Evolutionary conservation across 345 rosid genomes (phyloP).

Genomic region (Aurinia saxatilis): DNA sequence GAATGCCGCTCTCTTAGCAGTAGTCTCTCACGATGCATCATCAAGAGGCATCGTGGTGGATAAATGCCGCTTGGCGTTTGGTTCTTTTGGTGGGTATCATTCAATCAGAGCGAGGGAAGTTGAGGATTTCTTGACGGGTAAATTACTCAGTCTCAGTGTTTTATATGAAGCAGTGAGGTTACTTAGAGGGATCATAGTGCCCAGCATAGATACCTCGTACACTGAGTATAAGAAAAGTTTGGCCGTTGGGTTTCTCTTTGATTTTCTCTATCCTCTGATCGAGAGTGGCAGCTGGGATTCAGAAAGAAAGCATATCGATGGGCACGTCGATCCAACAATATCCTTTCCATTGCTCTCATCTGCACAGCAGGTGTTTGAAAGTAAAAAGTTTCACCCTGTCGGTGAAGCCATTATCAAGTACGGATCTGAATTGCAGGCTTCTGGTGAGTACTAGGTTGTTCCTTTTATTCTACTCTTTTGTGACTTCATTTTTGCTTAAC

Average conservation of each 20-base stretch:
- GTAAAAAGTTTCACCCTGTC: constrained; percentile 52
- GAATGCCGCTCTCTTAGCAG: constrained; percentile 76
- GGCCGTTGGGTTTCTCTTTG: constrained; percentile 67
- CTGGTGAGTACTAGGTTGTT: constrained; percentile 41
- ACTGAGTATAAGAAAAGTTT: constrained; percentile 68
- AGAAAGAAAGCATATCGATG: constrained; percentile 26
- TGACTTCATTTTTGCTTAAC: constrained; percentile 2
- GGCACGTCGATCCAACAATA: constrained; percentile 12
- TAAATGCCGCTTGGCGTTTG: constrained; percentile 61
- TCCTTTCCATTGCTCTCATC: constrained; percentile 42
- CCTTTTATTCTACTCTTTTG: constrained; percentile 7
- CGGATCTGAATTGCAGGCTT: constrained; percentile 73
- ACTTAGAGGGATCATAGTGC: constrained; percentile 41
- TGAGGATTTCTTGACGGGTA: constrained; percentile 56
- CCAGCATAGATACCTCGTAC: constrained; percentile 37
- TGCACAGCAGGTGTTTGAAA: constrained; percentile 53
- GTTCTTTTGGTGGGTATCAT: constrained; percentile 71
- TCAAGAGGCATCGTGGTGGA: constrained; percentile 32
- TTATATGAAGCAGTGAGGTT: constrained; percentile 50
- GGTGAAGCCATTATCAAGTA: constrained; percentile 58
- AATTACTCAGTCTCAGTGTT: constrained; percentile 36
- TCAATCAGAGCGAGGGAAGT: constrained; percentile 58
- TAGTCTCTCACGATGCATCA: constrained; percentile 35
- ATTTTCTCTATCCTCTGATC: constrained; percentile 47
- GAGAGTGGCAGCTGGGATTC: constrained; percentile 18